Percentiles rank a stretch among this genome's conserved stretches.
Conservation (phyloP, 805 yeast species). For the Ogataea degrootiae region DNA sequence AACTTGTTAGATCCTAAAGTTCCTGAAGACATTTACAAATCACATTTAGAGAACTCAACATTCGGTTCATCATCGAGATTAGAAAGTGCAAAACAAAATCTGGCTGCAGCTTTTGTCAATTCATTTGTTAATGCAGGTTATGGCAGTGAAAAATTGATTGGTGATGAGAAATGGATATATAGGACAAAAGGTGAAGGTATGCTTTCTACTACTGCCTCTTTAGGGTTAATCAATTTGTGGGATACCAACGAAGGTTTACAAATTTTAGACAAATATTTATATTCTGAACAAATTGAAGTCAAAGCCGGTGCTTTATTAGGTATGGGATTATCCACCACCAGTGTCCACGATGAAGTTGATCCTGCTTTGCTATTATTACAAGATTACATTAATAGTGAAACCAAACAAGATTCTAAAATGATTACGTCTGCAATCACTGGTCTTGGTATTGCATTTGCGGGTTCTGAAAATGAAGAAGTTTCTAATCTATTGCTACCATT, state of each 20-base stretch:
- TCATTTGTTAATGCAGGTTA: conserved; percentile 89
- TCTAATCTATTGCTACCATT: conserved; percentile 73
- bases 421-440: conserved; percentile 85
- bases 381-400: conserved; percentile 49
- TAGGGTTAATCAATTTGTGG: conserved; percentile 92
- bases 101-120: conserved; percentile 93
- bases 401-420: conserved; percentile 55
- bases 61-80: conserved; percentile 54
- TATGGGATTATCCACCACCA: conserved; percentile 86
- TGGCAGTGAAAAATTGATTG: conserved; percentile 77
- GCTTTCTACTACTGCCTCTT: conserved; percentile 85
- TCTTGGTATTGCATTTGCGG: conserved; percentile 91
- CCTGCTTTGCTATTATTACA: conserved; percentile 83
- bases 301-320: conserved; percentile 97
- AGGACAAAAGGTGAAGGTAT: conserved; percentile 89
- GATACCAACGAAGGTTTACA: conserved; percentile 85
- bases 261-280: conserved; percentile 80
- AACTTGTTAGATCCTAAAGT: conserved; percentile 85
- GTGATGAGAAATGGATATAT: conserved; percentile 78
- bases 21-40: conserved; percentile 92
- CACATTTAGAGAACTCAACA: conserved; percentile 69
- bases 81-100: conserved; percentile 91
- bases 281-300: conserved; percentile 78
- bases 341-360: conserved; percentile 94
- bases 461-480: conserved; percentile 83